phyloP scores from a whole-genome alignment of 805 yeast species.

The Candida montana region DNA sequence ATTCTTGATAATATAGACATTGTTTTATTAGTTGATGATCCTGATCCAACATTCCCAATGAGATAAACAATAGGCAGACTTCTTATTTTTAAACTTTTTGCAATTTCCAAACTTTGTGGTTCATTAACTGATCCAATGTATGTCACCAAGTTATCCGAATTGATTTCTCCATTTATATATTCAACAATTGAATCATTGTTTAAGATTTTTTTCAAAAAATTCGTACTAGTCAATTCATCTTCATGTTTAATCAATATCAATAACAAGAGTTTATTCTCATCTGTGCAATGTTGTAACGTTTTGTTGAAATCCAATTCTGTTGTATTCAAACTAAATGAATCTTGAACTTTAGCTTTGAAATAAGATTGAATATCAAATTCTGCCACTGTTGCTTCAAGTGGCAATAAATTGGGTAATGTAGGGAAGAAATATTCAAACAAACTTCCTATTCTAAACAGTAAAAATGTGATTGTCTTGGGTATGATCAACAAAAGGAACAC shows the following conservation, averaged over 20 bases:
- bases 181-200: constrained; percentile 26
- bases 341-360: constrained; percentile 14
- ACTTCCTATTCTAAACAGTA: constrained; percentile 35
- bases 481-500: constrained; percentile 48
- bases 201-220: constrained; percentile 40
- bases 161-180: constrained; percentile 27
- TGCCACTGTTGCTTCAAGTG: constrained; percentile 24
- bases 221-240: constrained; percentile 26
- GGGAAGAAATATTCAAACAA: constrained; percentile 33
- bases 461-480: constrained; percentile 44
- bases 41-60: constrained; percentile 53
- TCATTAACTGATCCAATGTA: constrained; percentile 62
- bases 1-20: constrained; percentile 30
- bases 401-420: constrained; percentile 27
- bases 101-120: constrained; percentile 63
- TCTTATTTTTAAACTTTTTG: constrained; percentile 46
- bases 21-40: constrained; percentile 27
- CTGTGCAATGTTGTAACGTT: constrained; percentile 15
- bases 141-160: constrained; percentile 43
- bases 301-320: constrained; percentile 20
- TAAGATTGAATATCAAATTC: constrained; percentile 12
- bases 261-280: constrained; percentile 19
- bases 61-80: constrained; percentile 51
- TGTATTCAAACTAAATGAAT: constrained; percentile 9
- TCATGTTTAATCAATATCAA: constrained; percentile 17